Evolutionary conservation across 768 basidiomycete species (phyloP), one percentile per base, ranked within the genome.

Genomic region (Gymnopilus dilepis): DNA sequence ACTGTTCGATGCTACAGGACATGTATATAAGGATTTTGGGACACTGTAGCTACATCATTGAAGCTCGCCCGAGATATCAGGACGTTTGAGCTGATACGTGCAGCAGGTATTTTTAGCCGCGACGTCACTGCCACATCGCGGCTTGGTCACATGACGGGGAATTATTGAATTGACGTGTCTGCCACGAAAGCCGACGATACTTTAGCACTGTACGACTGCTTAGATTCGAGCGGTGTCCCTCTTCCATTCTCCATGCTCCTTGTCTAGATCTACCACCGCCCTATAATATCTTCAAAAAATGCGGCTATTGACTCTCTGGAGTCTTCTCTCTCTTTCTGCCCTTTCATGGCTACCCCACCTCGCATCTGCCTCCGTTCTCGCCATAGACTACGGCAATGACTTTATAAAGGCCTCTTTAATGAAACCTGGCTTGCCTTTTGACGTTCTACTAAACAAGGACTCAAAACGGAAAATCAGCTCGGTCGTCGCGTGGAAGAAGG

Each of bases 351-450:
- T 82, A 21, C 80, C 84, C 33, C 74, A 79, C 45, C 71, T 78
- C 42, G 77, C 80, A n/a, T 75, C 84, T 41, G 91, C 89, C 21
- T 87, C 95, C 2, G 85, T 99, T 12, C 85, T 99, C 50, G 96
- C 96, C 19, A 93, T 99, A 70, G 97, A 99, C 86, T 98, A 97
- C 85, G 97, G 97, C 72, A 86, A 93, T 17, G 97, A 99, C 77
- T 96, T 89, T 85, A 98, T 96, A 71, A 99, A 98, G 76, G 93
- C 95, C 28, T 96, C 95, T 4, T 79, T 99, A 59, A 90, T 98
- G 83, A 96, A 95, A 71, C 95, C 95, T 1, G 95, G 94, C 45
- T 77, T 92, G 31, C 95, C 97, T 4, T 97, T 99, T 68, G 97
- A 99, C 76, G 93, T 99, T 30, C 82, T 99, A 26, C 81, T 99